Evolutionary conservation across 2,329 filamentous ascomycete genomes (phyloP), one percentile per base, ranked within the genome.

Genomic region (Purpureocillium takamizusanense): DNA sequence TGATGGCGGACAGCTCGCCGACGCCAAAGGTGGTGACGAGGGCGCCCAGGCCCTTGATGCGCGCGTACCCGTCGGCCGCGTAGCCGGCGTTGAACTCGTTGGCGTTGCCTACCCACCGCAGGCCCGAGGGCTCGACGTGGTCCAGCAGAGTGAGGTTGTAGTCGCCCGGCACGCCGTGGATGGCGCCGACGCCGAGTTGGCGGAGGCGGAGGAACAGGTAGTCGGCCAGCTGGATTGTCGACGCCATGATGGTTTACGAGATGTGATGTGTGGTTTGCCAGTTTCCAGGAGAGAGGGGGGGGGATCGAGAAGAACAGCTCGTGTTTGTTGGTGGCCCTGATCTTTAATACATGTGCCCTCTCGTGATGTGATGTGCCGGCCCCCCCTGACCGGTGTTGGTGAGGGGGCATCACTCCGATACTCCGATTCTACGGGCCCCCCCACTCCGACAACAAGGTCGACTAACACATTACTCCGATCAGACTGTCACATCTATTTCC

Each of bases 1-100:
- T 78, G 50, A 78, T 63, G 6, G 74, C 73, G 4, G 73, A 76
- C 5, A 69, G 55, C 43, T 72, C 68, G 8, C 76, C 76, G 2
- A 80, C 76, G 4, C 75, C 76, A 47, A 77, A 77, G 0, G 76
- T 78, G 1, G 76, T 80, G 25, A 79, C 59, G 7, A 77, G 49
- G 28, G 62, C 65, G 6, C 59, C 57, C 7, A 70, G 54, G 6
- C 69, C 69, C 44, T 74, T 74, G 42, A 74, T 63, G 11, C 74
- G 59, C 3, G 70, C 66, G 45, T 79, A 79, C 2, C 72, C 75
- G 44, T 79, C 75, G 3, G 71, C 70, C 1, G 72, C 71, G 42
- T 76, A 77, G 3, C 62, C 71, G 3, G 70, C 69, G 44, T 77
- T 77, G 35, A 78, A 64, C 52, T 78, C 74, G 46, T 78, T 78